Evolutionary conservation across 768 basidiomycete genomes (phyloP), one percentile per base, ranked within the genome.

Genomic region (Neoboletus magnificus): DNA sequence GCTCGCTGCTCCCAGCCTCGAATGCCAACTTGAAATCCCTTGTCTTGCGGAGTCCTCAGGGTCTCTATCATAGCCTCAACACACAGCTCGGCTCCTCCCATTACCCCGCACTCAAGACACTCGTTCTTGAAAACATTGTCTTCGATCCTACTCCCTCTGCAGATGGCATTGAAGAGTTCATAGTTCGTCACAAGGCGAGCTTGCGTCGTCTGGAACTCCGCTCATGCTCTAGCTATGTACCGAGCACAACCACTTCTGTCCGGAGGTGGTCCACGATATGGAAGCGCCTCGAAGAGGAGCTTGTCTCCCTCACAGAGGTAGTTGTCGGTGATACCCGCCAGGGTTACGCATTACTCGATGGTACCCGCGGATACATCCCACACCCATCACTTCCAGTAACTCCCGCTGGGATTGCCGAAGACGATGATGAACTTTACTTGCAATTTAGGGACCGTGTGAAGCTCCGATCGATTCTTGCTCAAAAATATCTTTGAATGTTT

Each of bases 201-300:
- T 37, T 71, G 5, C 65, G 61, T 5, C 61, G 54, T 27, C 46
- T 71, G 5, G 69, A 72, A 23, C 39, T 71, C 29, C 56, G 22
- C 39, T 64, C 62, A 2, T 71, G 71, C 35, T 46, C 65, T 1
- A 72, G 63, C 47, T 72, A 71, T 27, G 59, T 60, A 3, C 48
- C 58, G n/a, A 56, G 29, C n/a, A 6, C n/a, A 3, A 33, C 55
- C 13, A 48, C 54, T n/a, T 50, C 65, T 30, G 2, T 63, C 12
- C 65, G 71, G 39, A 61, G 41, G 27, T 71, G 69, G 69, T 60
- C 65, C 20, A 58, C 57, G 18, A 68, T 71, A 13, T 71, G 69
- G 69, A 50, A 62, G 4, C 60, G 59, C 11, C 40, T 70, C 10
- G 50, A 55, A 9, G 51, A 49, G 4, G 71, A 72, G 36, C 63